Evolutionary conservation across 139 green algal genomes (phyloP), one percentile per base, ranked within the genome.

Genomic region (Zygnema cylindricum): DNA sequence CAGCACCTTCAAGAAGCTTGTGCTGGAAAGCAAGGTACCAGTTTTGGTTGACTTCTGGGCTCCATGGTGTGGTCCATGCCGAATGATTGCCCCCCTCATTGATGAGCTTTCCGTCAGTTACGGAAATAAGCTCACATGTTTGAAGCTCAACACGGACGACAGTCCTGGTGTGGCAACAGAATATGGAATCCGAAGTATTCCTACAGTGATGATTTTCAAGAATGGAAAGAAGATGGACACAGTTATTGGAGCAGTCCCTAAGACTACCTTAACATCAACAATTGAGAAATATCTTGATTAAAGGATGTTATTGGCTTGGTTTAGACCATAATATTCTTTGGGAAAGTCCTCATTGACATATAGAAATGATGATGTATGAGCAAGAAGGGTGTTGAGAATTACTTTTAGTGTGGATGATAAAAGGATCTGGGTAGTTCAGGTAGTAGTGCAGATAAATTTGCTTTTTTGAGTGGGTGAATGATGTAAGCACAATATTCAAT

Each of bases 71-170:
- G 94, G 94, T 22, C 94, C 94, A 0, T 96, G 94, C 94, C 79
- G 94, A 2, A 94, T 94, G 81, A 94, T 96, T 38, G 92, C 94
- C 0, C 94, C 94, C 0, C 69, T 94, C 7, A 93, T 94, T 71
- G 94, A 95, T 30, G 85, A 95, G 81, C 84, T 95, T 21, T 83
- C 92, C 38, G 39, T 75, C 21, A 77, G 94, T n/a, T 93, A 95
- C 43, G 81, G 41, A 0, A 88, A 71, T 0, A 94, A 93, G 86
- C 43, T 94, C 41, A 81, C 85, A 33, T 90, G 84, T 21, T 63
- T 96, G n/a, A 98, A 98, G 92, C 91, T 99, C 11, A 99, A 99
- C 96, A 99, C 97, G 33, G 97, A 99, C 76, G 96, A 99, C 94
- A 96, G 91, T 89, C 97, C 97, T 25, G 89, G 91, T 77, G 93